Base-by-base conservation (phyloP, 805 yeast species). In the Vanderwaltozyma tropicalis region DNA sequence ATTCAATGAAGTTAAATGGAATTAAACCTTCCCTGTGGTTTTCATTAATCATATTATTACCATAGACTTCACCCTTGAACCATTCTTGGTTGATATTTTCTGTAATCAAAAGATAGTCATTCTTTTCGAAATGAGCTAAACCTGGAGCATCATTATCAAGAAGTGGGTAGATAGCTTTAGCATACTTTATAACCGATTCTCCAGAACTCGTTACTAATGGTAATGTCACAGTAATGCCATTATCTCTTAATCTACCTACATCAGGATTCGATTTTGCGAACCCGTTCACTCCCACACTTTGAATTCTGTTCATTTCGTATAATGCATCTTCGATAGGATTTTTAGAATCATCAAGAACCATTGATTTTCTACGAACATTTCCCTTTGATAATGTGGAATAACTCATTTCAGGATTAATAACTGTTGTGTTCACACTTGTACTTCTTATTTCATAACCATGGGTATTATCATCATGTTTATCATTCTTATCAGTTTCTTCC, bases 1-100 rank as follows among this genome's bases (percentile, higher is more conserved):
- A 12, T 34, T 47, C 43, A 22, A 54, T 47, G 31, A 54, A 54
- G 37, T 54, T 54, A 30, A 36, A 43, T 16, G 59, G 59, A 17
- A 54, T 52, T 16, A 54, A 41, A 14, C 59, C 59, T 17, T 34
- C 32, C 25, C 45, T 44, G 32, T 52, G 52, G 5, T 39, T 38
- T 5, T 34, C 41, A 13, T 39, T 37, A 10, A 52, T 47, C 28
- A 31, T 46, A 26, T 53, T 51, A 35, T 50, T 50, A 30, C 50
- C 55, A 33, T 53, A 52, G 8, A 57, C 62, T 39, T 58, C 63
- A 21, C 63, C 63, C 35, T 45, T 48, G 37, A 37, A 57, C 63
- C 63, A 58, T 37, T 58, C 61, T 8, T 52, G 42, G 38, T 53
- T 55, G 10, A 58, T 48, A 8, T 44, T 42, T 32, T 55, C 56